phyloP scores from a whole-genome alignment of 139 green algal species.

The Chlamydomonas schloesseri region DNA sequence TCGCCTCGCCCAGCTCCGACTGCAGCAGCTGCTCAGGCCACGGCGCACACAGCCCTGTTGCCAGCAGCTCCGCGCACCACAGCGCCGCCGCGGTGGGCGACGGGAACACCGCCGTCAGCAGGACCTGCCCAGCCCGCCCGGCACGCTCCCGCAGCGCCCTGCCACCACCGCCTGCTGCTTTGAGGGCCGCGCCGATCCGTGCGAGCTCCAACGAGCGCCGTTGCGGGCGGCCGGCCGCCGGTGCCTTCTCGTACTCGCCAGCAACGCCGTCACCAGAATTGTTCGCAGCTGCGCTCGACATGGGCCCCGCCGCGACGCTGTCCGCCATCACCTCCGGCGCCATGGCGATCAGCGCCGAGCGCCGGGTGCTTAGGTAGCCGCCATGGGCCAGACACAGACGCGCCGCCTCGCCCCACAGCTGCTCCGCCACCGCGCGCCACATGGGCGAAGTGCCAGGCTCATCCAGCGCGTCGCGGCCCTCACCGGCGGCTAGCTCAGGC shows the following conservation, averaged over 20 bases:
- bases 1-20: not conserved
- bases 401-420: not conserved
- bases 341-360: not conserved
- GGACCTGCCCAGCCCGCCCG: not conserved
- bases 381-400: not conserved
- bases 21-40: not conserved
- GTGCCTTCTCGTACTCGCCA: too few relatives aligned
- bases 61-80: not conserved
- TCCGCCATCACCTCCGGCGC: not conserved
- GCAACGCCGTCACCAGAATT: too few relatives aligned
- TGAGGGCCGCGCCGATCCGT: too few relatives aligned
- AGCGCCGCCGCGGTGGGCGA: not conserved
- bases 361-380: constrained; percentile 19
- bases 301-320: too few relatives aligned
- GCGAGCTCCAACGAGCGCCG: too few relatives aligned
- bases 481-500: too few relatives aligned
- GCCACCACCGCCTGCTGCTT: not conserved
- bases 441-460: not conserved
- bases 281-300: too few relatives aligned
- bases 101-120: not conserved
- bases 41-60: not conserved
- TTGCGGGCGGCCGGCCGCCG: too few relatives aligned
- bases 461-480: too few relatives aligned
- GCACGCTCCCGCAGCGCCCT: too few relatives aligned
- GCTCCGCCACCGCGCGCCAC: not conserved